These are phyloP conservation scores for Pneumocystis oryctolagi DNA, from an alignment of 1,139 yeast species.

Conservation along the genomic window DNA sequence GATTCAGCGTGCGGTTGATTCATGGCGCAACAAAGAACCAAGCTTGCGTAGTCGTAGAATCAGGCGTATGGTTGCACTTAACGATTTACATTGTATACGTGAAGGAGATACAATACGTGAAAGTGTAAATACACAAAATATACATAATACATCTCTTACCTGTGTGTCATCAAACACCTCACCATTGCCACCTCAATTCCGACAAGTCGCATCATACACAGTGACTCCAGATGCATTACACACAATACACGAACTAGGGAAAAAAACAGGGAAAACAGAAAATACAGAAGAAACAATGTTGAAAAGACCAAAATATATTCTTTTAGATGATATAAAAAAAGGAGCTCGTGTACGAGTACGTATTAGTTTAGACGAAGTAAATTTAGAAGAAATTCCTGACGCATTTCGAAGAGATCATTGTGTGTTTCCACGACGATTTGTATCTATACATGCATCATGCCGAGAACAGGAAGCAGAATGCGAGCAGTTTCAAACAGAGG, in stretches of 20 bases:
- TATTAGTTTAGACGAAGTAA: neutral
- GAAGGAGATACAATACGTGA: neutral
- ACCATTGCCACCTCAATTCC: constrained; percentile 1
- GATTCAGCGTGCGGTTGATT: constrained; percentile 36
- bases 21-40: constrained; percentile 34
- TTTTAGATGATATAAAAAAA: neutral
- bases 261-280: constrained; percentile 8
- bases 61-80: constrained; percentile 14
- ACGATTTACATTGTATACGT: neutral
- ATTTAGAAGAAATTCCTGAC: constrained; percentile 2
- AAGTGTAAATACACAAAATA: neutral
- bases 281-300: neutral
- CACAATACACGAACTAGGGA: constrained; percentile 9
- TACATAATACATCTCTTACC: neutral
- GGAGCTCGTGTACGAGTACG: neutral
- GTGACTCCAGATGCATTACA: constrained; percentile 7
- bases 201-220: neutral
- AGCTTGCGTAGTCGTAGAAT: constrained; percentile 30
- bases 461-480: neutral
- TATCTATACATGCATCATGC: neutral
- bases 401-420: constrained; percentile 3
- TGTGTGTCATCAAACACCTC: neutral
- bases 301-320: neutral
- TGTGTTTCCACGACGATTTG: neutral
- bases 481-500: neutral